Evolutionary conservation across 129 eudicot species (phyloP), one percentile per base, ranked within the genome.

Genomic region (Tanacetum coccineum): DNA sequence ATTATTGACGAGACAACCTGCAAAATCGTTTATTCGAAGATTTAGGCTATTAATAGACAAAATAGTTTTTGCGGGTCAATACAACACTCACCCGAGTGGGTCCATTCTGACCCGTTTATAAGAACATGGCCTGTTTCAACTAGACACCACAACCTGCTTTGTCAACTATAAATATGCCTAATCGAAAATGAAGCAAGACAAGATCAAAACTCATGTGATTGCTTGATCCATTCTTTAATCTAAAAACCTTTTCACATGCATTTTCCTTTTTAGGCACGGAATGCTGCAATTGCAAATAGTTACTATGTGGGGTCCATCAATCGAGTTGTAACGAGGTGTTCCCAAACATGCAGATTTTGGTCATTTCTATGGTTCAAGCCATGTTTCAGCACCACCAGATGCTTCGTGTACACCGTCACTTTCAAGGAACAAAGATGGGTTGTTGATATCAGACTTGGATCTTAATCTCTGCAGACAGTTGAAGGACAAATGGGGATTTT

Each of bases 261-360:
- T n/a, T 73, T 25, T 32, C 40, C n/a, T 39, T 78, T 68, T 53
- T 77, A 93, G 99, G 99, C 99, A 30, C 84, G 99, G 14, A 93
- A 93, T 77, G 99, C 96, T 72, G 96, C 99, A 40, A 93, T 93
- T 76, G 96, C 99, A 44, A 93, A 89, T 44, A 93, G 95, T 80
- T 93, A 93, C 75, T 93, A 73, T 77, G 99, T 93, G 61, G 90
- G 92, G 58, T 88, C 99, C 70, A 93, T 93, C 56, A 93, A 93
- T 59, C 99, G 99, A 32, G 96, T 93, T 13, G 99, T 58, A 93
- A 96, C 0, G 99, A 93, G 77, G 74, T 73, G 54, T 93, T 93
- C 79, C 99, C 99, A 2, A 93, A 89, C 98, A 93, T 76, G 71
- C 85, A 60, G 98, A 93, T 76, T 93, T 93, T n/a, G 98, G 98